Conservation (phyloP, 306 rosid genomes). For the Neltuma alba region DNA sequence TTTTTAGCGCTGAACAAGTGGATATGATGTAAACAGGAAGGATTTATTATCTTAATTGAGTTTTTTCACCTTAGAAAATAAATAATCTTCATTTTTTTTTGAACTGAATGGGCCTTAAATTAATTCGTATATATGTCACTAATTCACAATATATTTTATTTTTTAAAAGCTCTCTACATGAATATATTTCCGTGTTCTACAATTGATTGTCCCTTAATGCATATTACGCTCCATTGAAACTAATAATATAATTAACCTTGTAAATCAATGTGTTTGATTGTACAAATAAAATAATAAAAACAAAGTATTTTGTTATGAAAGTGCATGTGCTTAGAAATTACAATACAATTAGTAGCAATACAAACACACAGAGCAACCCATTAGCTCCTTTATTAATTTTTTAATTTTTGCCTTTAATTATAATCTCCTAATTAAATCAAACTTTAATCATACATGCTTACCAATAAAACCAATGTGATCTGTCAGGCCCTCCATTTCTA, state of each 20-base stretch:
- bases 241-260: too few relatives aligned
- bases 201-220: background rate
- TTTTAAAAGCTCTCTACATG: too few relatives aligned
- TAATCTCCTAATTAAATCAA: background rate
- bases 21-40: background rate
- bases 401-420: background rate
- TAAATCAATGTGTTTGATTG: background rate
- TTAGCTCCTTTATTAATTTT: background rate
- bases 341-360: background rate
- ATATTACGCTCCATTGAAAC: too few relatives aligned
- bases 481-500: constrained; percentile 20
- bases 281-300: background rate
- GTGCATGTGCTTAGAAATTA: background rate
- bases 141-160: too few relatives aligned
- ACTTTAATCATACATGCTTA: background rate
- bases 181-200: background rate
- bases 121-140: background rate
- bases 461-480: constrained; percentile 30
- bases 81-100: too few relatives aligned
- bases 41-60: too few relatives aligned
- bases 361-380: constrained; percentile 25
- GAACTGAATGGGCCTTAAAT: too few relatives aligned
- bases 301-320: background rate
- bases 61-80: too few relatives aligned
- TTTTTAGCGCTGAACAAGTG: background rate